Percentiles rank a stretch among this genome's conserved stretches.
Conservation (phyloP, 495 filamentous ascomycete species). For the Penicillium robsamsonii region DNA sequence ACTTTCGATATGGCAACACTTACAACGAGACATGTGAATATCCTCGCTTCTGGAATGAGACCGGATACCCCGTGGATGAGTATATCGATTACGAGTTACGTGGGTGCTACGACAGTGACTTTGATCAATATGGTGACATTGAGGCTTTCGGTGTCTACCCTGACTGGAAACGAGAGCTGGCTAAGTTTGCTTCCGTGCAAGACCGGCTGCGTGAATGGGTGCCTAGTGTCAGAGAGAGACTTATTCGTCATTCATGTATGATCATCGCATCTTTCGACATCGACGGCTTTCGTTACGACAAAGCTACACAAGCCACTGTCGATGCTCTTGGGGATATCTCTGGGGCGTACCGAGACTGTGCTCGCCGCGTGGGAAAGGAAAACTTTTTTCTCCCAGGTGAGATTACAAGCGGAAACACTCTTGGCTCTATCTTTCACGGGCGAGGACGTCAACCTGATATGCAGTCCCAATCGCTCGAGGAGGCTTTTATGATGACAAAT, state of each 20-base stretch:
- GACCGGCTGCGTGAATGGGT: slow-evolving; percentile 73
- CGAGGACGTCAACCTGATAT: slow-evolving; percentile 59
- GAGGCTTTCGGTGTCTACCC: slow-evolving; percentile 68
- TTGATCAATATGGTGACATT: slow-evolving; percentile 68
- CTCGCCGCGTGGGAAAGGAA: slow-evolving; percentile 52
- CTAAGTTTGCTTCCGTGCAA: slow-evolving; percentile 73
- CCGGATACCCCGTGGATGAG: slow-evolving; percentile 52
- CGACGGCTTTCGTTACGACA: slow-evolving; percentile 69
- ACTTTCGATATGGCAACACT: slow-evolving; percentile 60
- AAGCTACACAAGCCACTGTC: slow-evolving; percentile 63
- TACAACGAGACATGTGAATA: slow-evolving; percentile 61
- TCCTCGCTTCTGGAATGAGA: slow-evolving; percentile 66
- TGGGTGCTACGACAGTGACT: slow-evolving; percentile 69
- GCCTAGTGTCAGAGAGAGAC: slow-evolving; percentile 55
- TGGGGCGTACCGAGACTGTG: slow-evolving; percentile 54
- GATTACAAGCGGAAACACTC: slow-evolving; percentile 61
- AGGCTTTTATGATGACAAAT: slow-evolving; percentile 48
- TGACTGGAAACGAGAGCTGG: slow-evolving; percentile 65
- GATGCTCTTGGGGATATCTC: slow-evolving; percentile 62
- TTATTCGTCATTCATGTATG: slow-evolving; percentile 66
- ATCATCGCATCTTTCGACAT: slow-evolving; percentile 63
- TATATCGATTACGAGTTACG: slow-evolving; percentile 44
- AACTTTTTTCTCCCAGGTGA: slow-evolving; percentile 68
- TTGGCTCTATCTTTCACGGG: slow-evolving; percentile 66
- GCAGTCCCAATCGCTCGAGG: slow-evolving; percentile 43